Evolutionary conservation across 257 asterid species (phyloP).

Genomic region (Nicotiana undulata): DNA sequence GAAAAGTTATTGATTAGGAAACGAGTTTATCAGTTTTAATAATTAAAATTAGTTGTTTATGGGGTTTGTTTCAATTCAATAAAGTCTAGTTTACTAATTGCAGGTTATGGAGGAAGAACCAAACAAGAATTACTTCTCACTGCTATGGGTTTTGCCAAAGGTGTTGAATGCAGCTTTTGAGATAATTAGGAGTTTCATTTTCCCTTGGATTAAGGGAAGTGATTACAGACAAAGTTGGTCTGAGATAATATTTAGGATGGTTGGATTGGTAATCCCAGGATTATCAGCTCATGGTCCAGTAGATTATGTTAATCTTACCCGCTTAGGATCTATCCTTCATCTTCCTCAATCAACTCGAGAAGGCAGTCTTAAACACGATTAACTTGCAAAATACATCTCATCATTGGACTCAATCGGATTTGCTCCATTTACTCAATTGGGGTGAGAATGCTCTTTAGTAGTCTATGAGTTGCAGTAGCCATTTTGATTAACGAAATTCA

Average conservation of each 20-base stretch:
- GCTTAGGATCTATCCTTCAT: constrained; percentile 30
- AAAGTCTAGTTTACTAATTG: neutral
- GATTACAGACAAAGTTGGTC: constrained; percentile 49
- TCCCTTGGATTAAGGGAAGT: constrained; percentile 37
- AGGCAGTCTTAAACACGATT: constrained; percentile 5
- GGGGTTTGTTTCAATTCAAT: neutral
- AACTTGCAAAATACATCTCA: neutral
- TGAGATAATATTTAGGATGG: constrained; percentile 28
- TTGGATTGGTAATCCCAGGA: constrained; percentile 45
- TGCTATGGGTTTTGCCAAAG: constrained; percentile 40
- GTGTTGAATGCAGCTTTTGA: constrained; percentile 36
- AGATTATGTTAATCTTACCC: constrained; percentile 58
- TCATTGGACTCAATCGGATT: neutral
- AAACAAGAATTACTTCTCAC: constrained; percentile 66
- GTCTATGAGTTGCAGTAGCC: neutral
- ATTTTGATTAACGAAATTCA: neutral
- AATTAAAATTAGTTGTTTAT: neutral
- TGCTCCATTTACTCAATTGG: neutral
- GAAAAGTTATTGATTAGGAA: neutral
- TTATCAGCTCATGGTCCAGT: constrained; percentile 35
- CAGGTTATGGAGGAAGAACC: constrained; percentile 69
- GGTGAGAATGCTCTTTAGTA: neutral
- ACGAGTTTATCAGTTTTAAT: neutral
- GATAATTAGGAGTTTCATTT: constrained; percentile 47
- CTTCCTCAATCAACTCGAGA: constrained; percentile 3